Evolutionary conservation across 177 flowering plant species (phyloP).

Genomic region (Tripterygium wilfordii): DNA sequence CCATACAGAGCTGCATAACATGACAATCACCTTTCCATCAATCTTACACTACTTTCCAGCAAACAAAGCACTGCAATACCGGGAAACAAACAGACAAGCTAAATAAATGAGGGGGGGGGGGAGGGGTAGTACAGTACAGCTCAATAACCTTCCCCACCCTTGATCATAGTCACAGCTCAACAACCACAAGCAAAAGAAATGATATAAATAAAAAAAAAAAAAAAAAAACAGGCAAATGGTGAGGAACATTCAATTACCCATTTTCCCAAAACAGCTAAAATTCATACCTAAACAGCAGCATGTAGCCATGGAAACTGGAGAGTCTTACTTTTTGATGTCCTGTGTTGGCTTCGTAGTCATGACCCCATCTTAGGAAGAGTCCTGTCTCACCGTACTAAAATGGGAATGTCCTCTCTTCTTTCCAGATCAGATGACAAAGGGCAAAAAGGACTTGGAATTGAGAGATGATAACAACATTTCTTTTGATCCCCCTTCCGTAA

Average conservation of each 20-base stretch:
- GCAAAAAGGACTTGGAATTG: constrained; percentile 23
- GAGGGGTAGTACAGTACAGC: constrained; percentile 12
- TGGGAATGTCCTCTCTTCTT: constrained; percentile 19
- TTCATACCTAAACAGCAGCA: constrained; percentile 3
- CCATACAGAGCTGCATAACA: constrained; percentile 14
- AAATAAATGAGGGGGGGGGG: constrained; percentile 6
- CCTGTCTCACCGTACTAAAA: constrained; percentile 16
- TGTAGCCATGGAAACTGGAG: constrained; percentile 16
- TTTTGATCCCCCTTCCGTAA: constrained; percentile 37
- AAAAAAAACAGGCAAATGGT: constrained; percentile 4
- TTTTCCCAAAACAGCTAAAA: constrained; percentile 7
- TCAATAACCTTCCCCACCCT: constrained; percentile 14
- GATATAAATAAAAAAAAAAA: neutral
- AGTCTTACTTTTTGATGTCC: constrained; percentile 7
- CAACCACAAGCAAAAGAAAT: neutral
- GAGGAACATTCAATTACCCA: constrained; percentile 9
- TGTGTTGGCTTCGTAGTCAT: constrained; percentile 33
- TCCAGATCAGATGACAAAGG: constrained; percentile 32
- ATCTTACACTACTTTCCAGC: constrained; percentile 21
- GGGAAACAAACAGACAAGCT: constrained; percentile 11
- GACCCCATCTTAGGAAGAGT: constrained; percentile 27
- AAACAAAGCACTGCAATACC: constrained; percentile 8
- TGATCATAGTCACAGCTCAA: constrained; percentile 7
- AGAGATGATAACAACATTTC: constrained; percentile 25
- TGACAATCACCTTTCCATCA: constrained; percentile 22